phyloP scores from a whole-genome alignment of 2,329 filamentous ascomycete genomes.

The Podosphaera xanthii region DNA sequence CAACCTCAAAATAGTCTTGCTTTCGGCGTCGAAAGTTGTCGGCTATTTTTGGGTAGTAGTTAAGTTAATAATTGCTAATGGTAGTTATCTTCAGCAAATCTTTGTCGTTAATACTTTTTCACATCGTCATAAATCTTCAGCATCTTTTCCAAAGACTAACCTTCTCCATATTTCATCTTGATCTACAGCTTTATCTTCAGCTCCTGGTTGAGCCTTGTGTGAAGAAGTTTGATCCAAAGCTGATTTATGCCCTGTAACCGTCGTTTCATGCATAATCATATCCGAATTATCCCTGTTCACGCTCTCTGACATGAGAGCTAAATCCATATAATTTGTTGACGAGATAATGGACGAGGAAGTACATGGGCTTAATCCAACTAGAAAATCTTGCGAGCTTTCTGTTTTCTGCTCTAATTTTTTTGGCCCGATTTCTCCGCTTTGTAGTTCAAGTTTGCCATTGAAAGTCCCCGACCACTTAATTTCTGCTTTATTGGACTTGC shows the following conservation, averaged over 20 bases:
- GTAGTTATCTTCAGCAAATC: too few species aligned
- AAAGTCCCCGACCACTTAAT: too few species aligned
- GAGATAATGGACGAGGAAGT: background rate
- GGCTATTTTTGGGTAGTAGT: too few species aligned
- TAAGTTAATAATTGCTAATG: too few species aligned
- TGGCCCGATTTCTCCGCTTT: background rate
- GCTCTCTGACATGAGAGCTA: background rate
- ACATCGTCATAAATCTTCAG: constrained; percentile 2
- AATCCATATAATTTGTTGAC: background rate
- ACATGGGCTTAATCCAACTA: background rate
- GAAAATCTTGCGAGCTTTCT: background rate
- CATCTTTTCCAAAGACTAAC: constrained; percentile 12
- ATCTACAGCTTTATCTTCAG: background rate
- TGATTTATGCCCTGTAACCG: background rate
- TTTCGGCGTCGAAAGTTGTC: too few species aligned
- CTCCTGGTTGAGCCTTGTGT: background rate
- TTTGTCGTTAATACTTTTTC: too few species aligned
- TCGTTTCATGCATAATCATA: background rate
- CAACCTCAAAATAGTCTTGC: too few species aligned
- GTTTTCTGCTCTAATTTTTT: background rate
- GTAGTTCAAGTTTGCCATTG: background rate
- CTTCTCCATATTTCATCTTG: constrained; percentile 11
- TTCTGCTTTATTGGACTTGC: background rate
- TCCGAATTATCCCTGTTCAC: background rate
- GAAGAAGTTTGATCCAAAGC: background rate